Evolutionary conservation across 345 rosid genomes (phyloP), one percentile per base, ranked within the genome.

Genomic region (Atalantia buxifolia): DNA sequence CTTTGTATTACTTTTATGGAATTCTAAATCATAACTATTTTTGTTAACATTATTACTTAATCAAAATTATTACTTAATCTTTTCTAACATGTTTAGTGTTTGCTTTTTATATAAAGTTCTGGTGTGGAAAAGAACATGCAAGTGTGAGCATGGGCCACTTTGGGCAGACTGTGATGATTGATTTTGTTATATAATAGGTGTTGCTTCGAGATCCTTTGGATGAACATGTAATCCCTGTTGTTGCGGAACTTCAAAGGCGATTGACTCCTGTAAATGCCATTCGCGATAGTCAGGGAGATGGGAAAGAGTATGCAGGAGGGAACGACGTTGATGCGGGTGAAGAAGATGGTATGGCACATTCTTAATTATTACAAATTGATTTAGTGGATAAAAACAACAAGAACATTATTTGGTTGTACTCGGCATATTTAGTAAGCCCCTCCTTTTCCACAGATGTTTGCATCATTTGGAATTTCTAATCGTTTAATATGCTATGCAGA

Each of bases 181-280:
- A 40, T 60, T 24, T 71, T 22, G 30, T 27, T 62, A 3, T 53
- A 42, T 59, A 68, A 42, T 81, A 96, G 99, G 95, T 96, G 66
- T 75, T 90, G 87, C 97, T 96, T 79, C 90, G 97, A 71, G 98
- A 96, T 81, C 95, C 98, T 6, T 66, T 79, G 22, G 98, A 90
- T 85, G 93, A 90, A 78, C 79, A 90, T 83, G 94, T 96, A 56
- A 86, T 94, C 50, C 98, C 99, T 6, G 92, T 96, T 70, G 88
- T 96, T 24, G 92, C 91, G 87, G 98, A 96, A 85, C 98, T 96
- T 83, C 93, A 84, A 79, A 89, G 98, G 79, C 93, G 95, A 48
- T 75, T 97, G 57, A 92, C 95, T 61, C 80, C 82, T 69, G 66
- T 77, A 21, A 83, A 79, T 80, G 86, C 86, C 64, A 30, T 77